Evolutionary conservation across 1,139 yeast genomes (phyloP).

Genomic region (Meyerozyma sp.): DNA sequence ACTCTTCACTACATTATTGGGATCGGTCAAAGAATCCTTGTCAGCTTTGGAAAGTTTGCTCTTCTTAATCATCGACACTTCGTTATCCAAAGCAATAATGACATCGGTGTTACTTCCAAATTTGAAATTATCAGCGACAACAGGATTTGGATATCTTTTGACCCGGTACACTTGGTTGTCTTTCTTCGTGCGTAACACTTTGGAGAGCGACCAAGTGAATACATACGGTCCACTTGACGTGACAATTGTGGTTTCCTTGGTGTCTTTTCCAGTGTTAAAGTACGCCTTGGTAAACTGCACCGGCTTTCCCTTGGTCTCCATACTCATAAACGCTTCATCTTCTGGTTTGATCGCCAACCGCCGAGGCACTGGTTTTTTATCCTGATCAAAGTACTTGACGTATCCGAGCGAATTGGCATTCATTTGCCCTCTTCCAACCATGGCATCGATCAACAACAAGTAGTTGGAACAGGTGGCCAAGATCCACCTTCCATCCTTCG

Average conservation of each 20-base stretch:
- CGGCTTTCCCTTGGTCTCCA: constrained; percentile 41
- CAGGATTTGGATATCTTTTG: constrained; percentile 54
- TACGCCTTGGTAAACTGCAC: constrained; percentile 65
- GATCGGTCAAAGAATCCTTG: constrained; percentile 19
- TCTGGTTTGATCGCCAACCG: constrained; percentile 67
- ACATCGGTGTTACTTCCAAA: constrained; percentile 69
- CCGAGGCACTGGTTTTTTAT: constrained; percentile 64
- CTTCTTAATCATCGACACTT: constrained; percentile 62
- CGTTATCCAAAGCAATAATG: constrained; percentile 64
- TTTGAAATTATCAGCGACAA: constrained; percentile 75
- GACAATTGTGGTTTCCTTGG: constrained; percentile 66
- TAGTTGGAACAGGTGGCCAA: constrained; percentile 74
- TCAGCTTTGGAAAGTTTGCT: constrained; percentile 32
- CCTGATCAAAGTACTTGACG: constrained; percentile 56
- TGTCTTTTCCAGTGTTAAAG: constrained; percentile 63
- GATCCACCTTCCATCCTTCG: constrained; percentile 79
- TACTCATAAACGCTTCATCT: constrained; percentile 61
- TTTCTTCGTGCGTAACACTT: constrained; percentile 12
- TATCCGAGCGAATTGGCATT: constrained; percentile 63
- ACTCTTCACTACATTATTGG: constrained; percentile 22
- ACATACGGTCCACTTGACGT: constrained; percentile 80
- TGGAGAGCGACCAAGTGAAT: constrained; percentile 65
- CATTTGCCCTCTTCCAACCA: constrained; percentile 54
- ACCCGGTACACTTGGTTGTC: constrained; percentile 52
- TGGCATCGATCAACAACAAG: constrained; percentile 61